Evolutionary conservation across 805 yeast species (phyloP), one percentile per base, ranked within the genome.

Genomic region (Candida alai): DNA sequence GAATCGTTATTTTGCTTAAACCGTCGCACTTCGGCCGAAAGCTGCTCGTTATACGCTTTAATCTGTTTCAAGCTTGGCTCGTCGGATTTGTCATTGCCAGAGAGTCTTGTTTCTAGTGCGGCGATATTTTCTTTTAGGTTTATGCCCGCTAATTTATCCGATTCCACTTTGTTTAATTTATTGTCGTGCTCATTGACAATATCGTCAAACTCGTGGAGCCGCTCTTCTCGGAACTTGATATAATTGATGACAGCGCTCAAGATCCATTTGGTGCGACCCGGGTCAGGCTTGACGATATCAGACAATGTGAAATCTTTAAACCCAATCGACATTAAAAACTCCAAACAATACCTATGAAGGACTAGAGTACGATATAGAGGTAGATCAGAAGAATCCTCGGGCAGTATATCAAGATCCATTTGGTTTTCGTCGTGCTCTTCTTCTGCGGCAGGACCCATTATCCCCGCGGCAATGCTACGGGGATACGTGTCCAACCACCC

Each of bases 231-330:
- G 49, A 84, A 87, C 37, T 90, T 63, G 1, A 94, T 94, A 65
- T 76, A 88, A 53, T 88, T 88, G 15, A 87, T 83, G 32, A 87
- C 78, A 1, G 93, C 93, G 52, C 95, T 85, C 18, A 87, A 56
- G 14, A 86, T 67, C 30, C 90, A 62, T 41, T 78, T 63, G 1
- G 76, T 67, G 38, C 95, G 65, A 24, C 54, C 58, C 0, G 84
- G 65, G n/a, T 87, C 95, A 1, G 96, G 96, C 44, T 77, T 78
- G 39, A 75, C 66, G 19, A 88, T 62, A 59, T 88, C 96, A 60
- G 74, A 67, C 32, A 87, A 64, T 27, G 78, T 73, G 50, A 87
- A 84, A 55, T 88, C 95, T 37, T 75, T 68, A 2, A 88, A 74
- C 0, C 95, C 95, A 51, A 90, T 80, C 38, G 73, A 79, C 28